phyloP scores from a whole-genome alignment of 75 land plant species.

The Cunninghamia lanceolata region DNA sequence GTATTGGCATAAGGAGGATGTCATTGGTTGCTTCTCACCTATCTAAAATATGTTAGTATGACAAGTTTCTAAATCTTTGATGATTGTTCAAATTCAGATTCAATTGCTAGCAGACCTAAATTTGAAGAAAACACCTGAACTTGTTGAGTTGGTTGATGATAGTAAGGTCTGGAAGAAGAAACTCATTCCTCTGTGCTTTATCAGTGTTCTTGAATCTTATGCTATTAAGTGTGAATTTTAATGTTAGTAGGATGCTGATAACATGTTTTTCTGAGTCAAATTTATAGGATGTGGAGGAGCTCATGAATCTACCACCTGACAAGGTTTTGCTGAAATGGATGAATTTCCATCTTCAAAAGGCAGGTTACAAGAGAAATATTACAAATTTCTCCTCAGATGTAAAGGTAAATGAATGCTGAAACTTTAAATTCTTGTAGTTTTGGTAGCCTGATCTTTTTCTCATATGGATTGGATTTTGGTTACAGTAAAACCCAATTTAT shows the following conservation, averaged over 20 bases:
- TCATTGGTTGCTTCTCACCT: neutral
- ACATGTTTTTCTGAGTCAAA: neutral
- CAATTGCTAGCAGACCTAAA: slow-evolving; percentile 95
- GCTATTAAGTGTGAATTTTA: neutral
- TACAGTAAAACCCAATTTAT: neutral
- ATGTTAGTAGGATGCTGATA: neutral
- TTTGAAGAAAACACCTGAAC: slow-evolving; percentile 93
- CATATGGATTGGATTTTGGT: neutral
- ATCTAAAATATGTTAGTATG: neutral
- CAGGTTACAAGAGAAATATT: slow-evolving; percentile 72
- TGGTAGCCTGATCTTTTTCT: neutral
- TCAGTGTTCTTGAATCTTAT: neutral
- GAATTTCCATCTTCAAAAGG: slow-evolving; percentile 95
- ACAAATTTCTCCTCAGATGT: slow-evolving; percentile 94
- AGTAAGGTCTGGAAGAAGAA: slow-evolving; percentile 57
- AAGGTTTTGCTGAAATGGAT: slow-evolving; percentile 94
- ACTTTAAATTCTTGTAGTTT: neutral
- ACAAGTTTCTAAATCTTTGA: neutral
- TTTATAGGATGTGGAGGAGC: slow-evolving; percentile 86
- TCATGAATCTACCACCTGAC: slow-evolving; percentile 89
- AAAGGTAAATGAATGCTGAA: slow-evolving; percentile 49
- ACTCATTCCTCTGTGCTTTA: neutral
- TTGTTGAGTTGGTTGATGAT: slow-evolving; percentile 91
- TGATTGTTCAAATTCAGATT: slow-evolving; percentile 48
- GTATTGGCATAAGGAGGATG: neutral